Conservation (phyloP, 495 filamentous ascomycete species). For the Penicillium canariense region DNA sequence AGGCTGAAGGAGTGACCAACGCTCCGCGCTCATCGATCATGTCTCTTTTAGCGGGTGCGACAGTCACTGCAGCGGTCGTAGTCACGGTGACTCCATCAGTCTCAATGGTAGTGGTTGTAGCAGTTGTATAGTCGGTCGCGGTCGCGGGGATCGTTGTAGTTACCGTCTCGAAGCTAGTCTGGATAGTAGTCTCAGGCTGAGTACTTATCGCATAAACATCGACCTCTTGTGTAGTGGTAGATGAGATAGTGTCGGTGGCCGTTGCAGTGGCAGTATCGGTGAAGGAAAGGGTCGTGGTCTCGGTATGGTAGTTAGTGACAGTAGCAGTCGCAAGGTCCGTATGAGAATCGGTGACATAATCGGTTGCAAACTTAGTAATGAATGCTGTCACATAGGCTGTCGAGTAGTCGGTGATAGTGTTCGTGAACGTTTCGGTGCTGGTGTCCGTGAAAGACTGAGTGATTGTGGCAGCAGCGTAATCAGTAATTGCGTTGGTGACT, state of each 20-base stretch:
- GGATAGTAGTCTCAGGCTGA: background rate
- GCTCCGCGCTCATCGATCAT: background rate
- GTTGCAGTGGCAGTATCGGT: constrained; percentile 4
- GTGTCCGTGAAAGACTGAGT: background rate
- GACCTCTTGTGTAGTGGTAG: background rate
- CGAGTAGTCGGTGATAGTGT: background rate
- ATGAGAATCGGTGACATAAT: background rate
- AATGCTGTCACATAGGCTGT: background rate
- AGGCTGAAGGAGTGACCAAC: background rate
- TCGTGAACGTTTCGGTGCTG: background rate
- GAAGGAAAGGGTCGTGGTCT: constrained; percentile 7
- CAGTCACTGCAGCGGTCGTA: background rate
- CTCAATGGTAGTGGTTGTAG: background rate
- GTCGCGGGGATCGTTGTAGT: background rate
- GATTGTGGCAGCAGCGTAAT: background rate
- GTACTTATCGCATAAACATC: background rate
- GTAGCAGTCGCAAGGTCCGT: background rate
- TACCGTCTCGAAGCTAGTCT: background rate
- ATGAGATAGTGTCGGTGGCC: background rate
- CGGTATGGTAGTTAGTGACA: constrained; percentile 7
- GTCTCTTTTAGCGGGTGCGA: background rate
- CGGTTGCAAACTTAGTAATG: background rate
- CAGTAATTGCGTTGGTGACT: background rate
- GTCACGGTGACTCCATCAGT: background rate
- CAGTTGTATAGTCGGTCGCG: background rate